Evolutionary conservation across 768 basidiomycete species (phyloP).

Genomic region (Panus rudis): DNA sequence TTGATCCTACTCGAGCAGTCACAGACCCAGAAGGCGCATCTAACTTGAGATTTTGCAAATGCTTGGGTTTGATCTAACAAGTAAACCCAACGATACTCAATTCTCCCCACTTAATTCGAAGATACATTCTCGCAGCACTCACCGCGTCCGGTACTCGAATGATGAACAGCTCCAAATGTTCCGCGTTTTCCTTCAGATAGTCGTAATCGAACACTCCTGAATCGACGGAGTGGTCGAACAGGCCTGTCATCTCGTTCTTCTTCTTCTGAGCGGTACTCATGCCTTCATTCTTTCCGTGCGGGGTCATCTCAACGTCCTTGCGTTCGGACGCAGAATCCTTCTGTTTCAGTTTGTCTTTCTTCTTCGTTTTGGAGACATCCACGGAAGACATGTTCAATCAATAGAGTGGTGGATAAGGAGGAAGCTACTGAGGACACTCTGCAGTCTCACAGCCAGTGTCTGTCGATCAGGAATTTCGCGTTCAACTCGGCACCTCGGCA

Average conservation of each 20-base stretch:
- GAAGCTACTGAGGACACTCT: no score
- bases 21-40: slow-evolving; percentile 34
- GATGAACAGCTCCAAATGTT: slow-evolving; percentile 62
- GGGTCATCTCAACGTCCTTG: slow-evolving; percentile 9
- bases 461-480: no score
- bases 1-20: slow-evolving; percentile 37
- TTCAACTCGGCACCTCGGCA: no score
- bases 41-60: slow-evolving; percentile 47
- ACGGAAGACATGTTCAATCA: no score
- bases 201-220: slow-evolving; percentile 61
- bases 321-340: no score
- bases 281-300: slow-evolving; percentile 44
- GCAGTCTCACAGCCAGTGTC: no score
- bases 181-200: slow-evolving; percentile 39
- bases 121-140: slow-evolving; percentile 22
- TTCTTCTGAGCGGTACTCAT: slow-evolving; percentile 47
- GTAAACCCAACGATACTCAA: not conserved
- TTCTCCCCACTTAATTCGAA: not conserved
- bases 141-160: slow-evolving; percentile 65
- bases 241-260: slow-evolving; percentile 53
- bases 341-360: no score
- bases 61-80: slow-evolving; percentile 55
- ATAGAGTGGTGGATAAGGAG: no score
- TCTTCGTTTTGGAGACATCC: no score
- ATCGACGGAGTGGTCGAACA: slow-evolving; percentile 37